Evolutionary conservation across 1,284 basidiomycete species (phyloP).

Genomic region (Termitomyces sp.): DNA sequence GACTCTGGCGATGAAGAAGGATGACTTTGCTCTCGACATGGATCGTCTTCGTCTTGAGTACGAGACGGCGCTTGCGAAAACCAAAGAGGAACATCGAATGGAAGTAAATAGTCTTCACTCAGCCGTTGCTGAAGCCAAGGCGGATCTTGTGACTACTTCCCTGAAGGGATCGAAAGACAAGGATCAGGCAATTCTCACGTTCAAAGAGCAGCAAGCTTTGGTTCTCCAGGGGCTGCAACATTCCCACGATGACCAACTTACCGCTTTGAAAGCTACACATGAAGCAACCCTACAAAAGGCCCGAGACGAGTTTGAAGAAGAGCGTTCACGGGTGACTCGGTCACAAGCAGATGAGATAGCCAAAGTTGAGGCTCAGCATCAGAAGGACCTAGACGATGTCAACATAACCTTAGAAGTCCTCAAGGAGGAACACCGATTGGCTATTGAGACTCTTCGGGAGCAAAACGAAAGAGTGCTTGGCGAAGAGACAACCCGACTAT

Average conservation of each 20-base stretch:
- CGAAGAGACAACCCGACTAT: conserved; percentile 20
- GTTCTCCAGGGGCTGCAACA: conserved; percentile 50
- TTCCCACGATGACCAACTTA: conserved; percentile 49
- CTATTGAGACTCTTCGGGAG: conserved; percentile 15
- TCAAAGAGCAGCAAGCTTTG: conserved; percentile 52
- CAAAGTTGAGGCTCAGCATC: conserved; percentile 41
- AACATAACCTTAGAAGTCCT: conserved; percentile 38
- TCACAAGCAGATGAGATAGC: conserved; percentile 24
- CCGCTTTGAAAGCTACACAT: conserved; percentile 42
- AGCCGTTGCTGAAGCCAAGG: conserved; percentile 39
- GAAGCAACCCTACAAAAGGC: conserved; percentile 26
- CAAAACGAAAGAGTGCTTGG: conserved; percentile 18
- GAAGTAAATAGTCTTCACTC: conserved; percentile 48
- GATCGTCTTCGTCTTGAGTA: conserved; percentile 43
- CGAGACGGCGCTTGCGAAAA: conserved; percentile 38
- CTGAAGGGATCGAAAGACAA: conserved; percentile 41
- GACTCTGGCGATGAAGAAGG: conserved; percentile 48
- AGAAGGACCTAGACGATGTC: conserved; percentile 35
- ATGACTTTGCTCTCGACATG: conserved; percentile 48
- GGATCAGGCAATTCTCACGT: conserved; percentile 42
- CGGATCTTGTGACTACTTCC: conserved; percentile 36
- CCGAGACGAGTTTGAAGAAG: conserved; percentile 21
- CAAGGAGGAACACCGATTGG: conserved; percentile 32
- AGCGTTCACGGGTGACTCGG: conserved; percentile 20
- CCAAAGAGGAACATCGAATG: conserved; percentile 45